phyloP scores from a whole-genome alignment of 768 basidiomycete genomes.

The Russula lepida region DNA sequence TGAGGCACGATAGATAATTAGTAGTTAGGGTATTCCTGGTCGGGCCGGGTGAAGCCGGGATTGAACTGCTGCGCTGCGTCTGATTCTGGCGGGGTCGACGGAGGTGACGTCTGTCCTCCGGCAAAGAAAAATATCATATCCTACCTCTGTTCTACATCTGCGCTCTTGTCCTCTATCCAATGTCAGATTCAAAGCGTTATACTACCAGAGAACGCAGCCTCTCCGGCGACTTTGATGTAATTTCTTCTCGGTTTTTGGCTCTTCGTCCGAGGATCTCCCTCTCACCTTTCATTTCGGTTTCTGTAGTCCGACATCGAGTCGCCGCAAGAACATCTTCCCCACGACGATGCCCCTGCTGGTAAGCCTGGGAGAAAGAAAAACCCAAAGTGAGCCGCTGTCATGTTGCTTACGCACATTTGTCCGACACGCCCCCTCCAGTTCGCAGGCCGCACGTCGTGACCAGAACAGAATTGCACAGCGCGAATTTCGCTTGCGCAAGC shows the following conservation, averaged over 20 bases:
- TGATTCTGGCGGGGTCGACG: neutral
- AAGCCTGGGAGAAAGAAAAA: constrained; percentile 86
- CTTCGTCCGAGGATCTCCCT: neutral
- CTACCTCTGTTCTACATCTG: neutral
- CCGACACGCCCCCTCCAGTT: constrained; percentile 38
- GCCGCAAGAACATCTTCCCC: constrained; percentile 23
- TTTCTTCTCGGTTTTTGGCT: constrained; percentile 5
- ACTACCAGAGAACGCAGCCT: constrained; percentile 54
- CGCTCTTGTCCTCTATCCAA: neutral
- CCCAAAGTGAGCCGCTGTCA: constrained; percentile 53
- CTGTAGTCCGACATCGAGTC: constrained; percentile 69
- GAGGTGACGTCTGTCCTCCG: neutral
- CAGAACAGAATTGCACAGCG: constrained; percentile 91
- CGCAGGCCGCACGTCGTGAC: constrained; percentile 80
- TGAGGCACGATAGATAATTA: constrained; percentile 6
- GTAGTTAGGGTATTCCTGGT: too few relatives aligned
- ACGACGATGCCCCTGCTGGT: constrained; percentile 22
- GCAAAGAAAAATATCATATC: neutral
- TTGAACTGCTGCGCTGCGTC: neutral
- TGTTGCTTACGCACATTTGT: constrained; percentile 26
- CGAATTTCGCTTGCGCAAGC: constrained; percentile 87
- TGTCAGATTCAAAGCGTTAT: constrained; percentile 40
- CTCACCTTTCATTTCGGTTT: neutral
- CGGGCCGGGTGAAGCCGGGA: neutral
- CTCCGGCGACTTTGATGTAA: constrained; percentile 52